Percentiles rank a stretch among this genome's conserved stretches.
These are phyloP conservation scores for Sporothrix brasiliensis DNA, from an alignment of 2,329 filamentous ascomycete species.

Conservation along the genomic window DNA sequence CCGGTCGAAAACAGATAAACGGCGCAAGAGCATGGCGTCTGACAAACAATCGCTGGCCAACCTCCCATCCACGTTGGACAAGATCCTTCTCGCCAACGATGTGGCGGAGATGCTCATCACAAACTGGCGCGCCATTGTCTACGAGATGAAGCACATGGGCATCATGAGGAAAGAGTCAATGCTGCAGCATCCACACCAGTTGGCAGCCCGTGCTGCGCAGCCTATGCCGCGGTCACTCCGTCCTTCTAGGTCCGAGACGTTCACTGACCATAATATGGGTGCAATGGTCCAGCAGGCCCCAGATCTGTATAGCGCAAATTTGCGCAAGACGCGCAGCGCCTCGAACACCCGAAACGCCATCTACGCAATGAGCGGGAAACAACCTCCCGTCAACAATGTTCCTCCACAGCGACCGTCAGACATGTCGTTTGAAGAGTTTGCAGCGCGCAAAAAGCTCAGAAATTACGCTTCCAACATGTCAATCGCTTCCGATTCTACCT, in stretches of 20 bases:
- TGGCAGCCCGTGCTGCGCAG: neutral
- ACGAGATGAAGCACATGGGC: slow-evolving; percentile 58
- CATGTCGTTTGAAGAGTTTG: slow-evolving; percentile 32
- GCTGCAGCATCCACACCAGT: slow-evolving; percentile 24
- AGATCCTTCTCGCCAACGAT: slow-evolving; percentile 59
- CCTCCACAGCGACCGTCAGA: slow-evolving; percentile 25
- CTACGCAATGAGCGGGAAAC: slow-evolving; percentile 6
- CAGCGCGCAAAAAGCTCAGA: slow-evolving; percentile 27
- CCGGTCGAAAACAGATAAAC: slow-evolving; percentile 49
- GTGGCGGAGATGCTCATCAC: slow-evolving; percentile 68
- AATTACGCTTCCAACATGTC: slow-evolving; percentile 30
- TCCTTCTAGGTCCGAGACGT: slow-evolving; percentile 34
- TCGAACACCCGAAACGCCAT: slow-evolving; percentile 23
- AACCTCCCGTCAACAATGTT: neutral
- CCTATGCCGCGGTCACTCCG: slow-evolving; percentile 27
- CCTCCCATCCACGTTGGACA: slow-evolving; percentile 51
- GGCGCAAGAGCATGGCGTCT: slow-evolving; percentile 24
- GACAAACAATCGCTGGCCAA: slow-evolving; percentile 37
- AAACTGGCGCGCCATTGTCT: slow-evolving; percentile 66
- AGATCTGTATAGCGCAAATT: neutral
- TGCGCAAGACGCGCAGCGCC: slow-evolving; percentile 34
- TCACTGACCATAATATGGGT: slow-evolving; percentile 27
- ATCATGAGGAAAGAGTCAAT: slow-evolving; percentile 39
- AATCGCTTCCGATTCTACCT: slow-evolving; percentile 26
- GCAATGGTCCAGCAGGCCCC: slow-evolving; percentile 13